Percentiles rank a stretch among this genome's conserved stretches.
Evolutionary conservation across 2,329 filamentous ascomycete genomes (phyloP).

Genomic region (Hypoxylon sp.): DNA sequence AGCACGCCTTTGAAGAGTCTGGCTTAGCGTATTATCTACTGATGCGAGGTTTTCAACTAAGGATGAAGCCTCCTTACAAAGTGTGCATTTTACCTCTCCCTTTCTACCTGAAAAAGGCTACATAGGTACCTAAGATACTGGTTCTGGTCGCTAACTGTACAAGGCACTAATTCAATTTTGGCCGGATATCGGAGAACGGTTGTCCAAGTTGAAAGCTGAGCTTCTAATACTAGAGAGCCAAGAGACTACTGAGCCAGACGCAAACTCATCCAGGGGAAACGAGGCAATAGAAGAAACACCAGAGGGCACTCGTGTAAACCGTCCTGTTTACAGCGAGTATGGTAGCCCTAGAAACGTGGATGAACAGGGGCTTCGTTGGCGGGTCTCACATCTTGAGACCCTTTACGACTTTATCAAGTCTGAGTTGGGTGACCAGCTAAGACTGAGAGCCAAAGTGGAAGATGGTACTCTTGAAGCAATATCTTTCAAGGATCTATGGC

Average conservation of each 20-base stretch:
- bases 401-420: slow-evolving; percentile 16
- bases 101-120: not conserved
- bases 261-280: not conserved
- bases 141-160: not conserved
- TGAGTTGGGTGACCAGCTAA: slow-evolving; percentile 4
- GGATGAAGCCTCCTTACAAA: slow-evolving; percentile 21
- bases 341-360: not conserved
- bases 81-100: not conserved
- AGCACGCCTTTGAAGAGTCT: not conserved
- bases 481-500: slow-evolving; percentile 28
- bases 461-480: slow-evolving; percentile 15
- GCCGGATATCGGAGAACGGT: slow-evolving; percentile 13
- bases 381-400: slow-evolving; percentile 13
- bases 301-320: not conserved
- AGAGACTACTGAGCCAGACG: not conserved
- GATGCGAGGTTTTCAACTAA: not conserved
- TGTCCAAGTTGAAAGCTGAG: slow-evolving; percentile 13
- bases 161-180: slow-evolving; percentile 19
- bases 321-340: not conserved
- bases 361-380: slow-evolving; percentile 8
- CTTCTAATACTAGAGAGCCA: not conserved
- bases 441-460: slow-evolving; percentile 8
- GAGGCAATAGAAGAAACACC: not conserved
- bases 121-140: no score
- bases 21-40: not conserved